A percentile compares a stretch with the other conserved stretches of the same genome.
Conservation (phyloP, 768 basidiomycete species). For the Termitomyces titanicus region DNA sequence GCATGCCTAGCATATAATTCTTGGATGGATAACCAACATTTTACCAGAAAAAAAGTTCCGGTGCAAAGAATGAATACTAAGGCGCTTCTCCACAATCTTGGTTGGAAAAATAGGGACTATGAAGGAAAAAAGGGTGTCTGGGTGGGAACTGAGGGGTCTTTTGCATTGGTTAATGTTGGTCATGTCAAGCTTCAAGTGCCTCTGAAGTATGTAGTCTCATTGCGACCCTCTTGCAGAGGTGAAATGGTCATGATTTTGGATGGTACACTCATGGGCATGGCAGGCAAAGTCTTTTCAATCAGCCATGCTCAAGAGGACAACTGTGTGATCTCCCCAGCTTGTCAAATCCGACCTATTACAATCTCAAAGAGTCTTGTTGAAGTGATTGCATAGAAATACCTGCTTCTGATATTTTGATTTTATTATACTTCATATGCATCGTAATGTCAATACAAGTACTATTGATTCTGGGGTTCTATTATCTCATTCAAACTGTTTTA, state of each 20-base stretch:
- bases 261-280: background rate
- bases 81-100: background rate
- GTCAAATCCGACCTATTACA: background rate
- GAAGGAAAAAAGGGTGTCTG: background rate
- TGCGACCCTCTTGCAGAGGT: background rate
- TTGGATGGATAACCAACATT: background rate
- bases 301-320: background rate
- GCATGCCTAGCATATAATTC: background rate
- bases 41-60: background rate
- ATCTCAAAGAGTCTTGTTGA: background rate
- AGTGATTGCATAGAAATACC: background rate
- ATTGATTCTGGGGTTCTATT: too few relatives aligned
- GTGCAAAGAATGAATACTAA: background rate
- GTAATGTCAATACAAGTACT: too few relatives aligned
- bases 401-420: background rate
- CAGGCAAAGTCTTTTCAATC: background rate
- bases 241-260: background rate
- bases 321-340: background rate
- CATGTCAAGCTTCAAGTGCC: background rate
- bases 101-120: constrained; percentile 3
- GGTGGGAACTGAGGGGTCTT: background rate
- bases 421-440: too few relatives aligned
- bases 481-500: too few relatives aligned
- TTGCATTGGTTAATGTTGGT: background rate
- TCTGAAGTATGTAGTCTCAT: background rate